Evolutionary conservation across 106 monocot genomes (phyloP).

Genomic region (Dendrobium catenatum): DNA sequence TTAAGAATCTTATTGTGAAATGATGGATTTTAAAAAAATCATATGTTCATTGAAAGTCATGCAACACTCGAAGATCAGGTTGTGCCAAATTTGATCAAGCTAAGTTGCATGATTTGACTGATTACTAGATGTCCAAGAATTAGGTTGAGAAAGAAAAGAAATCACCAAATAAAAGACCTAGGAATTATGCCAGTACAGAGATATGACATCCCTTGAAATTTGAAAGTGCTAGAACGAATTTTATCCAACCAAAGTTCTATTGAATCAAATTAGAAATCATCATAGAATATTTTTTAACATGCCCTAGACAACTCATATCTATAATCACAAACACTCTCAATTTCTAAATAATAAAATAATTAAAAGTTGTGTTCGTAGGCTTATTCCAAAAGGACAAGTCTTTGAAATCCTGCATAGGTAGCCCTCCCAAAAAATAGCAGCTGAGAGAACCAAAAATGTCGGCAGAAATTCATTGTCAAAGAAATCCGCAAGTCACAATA

Average conservation of each 20-base stretch:
- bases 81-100: not conserved
- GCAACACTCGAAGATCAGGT: not conserved
- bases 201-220: not conserved
- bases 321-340: no score
- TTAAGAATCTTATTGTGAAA: not conserved
- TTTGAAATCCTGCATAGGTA: no score
- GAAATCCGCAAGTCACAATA: no score
- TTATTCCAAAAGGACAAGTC: no score
- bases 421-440: no score
- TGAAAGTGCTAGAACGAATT: not conserved
- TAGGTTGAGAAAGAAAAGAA: not conserved
- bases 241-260: not conserved
- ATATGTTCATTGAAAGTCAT: not conserved
- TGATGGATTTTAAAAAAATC: not conserved
- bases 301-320: no score
- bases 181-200: not conserved
- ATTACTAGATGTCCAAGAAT: not conserved
- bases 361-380: no score
- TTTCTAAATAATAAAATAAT: no score
- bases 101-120: not conserved
- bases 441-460: no score
- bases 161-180: not conserved
- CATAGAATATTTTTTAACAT: not conserved
- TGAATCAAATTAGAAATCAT: not conserved
- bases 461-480: no score